phyloP scores from a whole-genome alignment of 1,284 basidiomycete genomes.

The Trichosporon asahii region DNA sequence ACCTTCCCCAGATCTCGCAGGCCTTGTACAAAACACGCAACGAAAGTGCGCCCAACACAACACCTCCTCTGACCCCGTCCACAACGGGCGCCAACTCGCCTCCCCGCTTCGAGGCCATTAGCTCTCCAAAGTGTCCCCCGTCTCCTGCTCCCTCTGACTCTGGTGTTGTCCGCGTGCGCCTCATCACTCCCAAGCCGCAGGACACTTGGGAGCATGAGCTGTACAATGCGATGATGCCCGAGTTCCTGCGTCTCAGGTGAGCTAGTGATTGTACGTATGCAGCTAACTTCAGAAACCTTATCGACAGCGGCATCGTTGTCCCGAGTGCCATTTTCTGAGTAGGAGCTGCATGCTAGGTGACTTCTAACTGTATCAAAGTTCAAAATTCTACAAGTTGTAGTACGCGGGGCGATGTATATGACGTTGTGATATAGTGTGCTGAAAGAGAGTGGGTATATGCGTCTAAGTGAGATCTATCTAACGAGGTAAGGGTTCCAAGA shows the following conservation, averaged over 20 bases:
- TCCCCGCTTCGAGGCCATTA: neutral
- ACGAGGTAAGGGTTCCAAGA: neutral
- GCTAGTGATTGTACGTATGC: neutral
- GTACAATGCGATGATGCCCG: slow-evolving; percentile 16
- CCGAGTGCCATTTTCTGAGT: neutral
- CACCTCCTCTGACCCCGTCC: neutral
- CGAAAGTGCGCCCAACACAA: neutral
- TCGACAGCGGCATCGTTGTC: neutral
- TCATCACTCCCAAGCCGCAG: neutral
- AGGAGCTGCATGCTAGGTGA: neutral
- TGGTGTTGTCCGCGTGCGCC: neutral
- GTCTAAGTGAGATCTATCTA: neutral
- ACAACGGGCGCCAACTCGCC: neutral
- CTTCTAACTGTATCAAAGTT: neutral
- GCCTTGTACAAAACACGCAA: neutral
- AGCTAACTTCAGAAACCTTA: slow-evolving; percentile 12
- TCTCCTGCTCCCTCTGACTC: slow-evolving; percentile 1
- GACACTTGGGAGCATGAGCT: slow-evolving; percentile 16
- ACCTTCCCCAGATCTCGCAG: neutral
- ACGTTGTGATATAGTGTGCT: neutral
- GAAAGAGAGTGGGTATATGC: neutral
- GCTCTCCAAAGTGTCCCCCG: neutral
- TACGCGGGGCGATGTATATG: neutral
- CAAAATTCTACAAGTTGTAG: neutral
- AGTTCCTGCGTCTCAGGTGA: slow-evolving; percentile 16